Percentiles rank a stretch among this genome's conserved stretches.
phyloP scores from a whole-genome alignment of 2,329 filamentous ascomycete species.

The Geoglossum cookeanum region DNA sequence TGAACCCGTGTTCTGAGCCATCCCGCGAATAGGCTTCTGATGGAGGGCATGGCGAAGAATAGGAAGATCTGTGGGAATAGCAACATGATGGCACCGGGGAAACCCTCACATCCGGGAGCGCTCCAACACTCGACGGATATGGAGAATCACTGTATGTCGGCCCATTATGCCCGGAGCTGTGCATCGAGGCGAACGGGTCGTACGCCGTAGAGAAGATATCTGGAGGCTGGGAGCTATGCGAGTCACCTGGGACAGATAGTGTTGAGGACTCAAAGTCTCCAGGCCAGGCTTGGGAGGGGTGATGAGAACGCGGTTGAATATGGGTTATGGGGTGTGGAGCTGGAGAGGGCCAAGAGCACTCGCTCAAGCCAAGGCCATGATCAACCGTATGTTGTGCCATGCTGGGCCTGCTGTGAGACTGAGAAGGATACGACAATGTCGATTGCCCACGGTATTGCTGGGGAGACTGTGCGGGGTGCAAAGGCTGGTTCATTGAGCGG shows the following conservation, averaged over 20 bases:
- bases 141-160: background rate
- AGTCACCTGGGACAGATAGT: background rate
- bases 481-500: background rate
- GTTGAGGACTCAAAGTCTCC: background rate
- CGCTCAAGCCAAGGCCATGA: background rate
- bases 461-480: background rate
- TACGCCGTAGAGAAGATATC: conserved; percentile 1
- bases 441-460: background rate
- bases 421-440: background rate
- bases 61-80: background rate
- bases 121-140: background rate
- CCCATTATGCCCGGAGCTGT: background rate
- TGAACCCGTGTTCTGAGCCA: background rate
- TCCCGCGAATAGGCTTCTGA: conserved; percentile 1
- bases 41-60: background rate
- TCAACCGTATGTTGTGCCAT: background rate
- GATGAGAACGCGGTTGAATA: background rate
- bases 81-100: background rate
- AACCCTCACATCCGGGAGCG: background rate
- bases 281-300: background rate
- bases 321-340: background rate
- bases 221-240: background rate
- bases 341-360: background rate
- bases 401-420: background rate
- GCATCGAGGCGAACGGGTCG: conserved; percentile 1